phyloP scores from a whole-genome alignment of 495 filamentous ascomycete genomes.

The Podospora sp. region DNA sequence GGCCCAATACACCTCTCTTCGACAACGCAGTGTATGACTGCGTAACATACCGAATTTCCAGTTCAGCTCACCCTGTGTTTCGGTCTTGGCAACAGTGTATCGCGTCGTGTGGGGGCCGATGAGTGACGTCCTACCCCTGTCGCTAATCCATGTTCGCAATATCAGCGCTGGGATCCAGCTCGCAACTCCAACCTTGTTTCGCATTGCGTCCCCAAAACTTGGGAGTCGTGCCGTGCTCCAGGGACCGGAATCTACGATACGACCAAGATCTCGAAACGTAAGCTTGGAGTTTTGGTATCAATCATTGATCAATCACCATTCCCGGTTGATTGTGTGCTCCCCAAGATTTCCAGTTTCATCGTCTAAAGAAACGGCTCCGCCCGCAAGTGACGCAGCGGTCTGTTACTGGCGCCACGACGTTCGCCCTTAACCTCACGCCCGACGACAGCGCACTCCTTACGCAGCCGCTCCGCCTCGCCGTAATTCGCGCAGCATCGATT shows the following conservation, averaged over 20 bases:
- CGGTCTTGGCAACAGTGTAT: not conserved
- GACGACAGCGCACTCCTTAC: conserved; percentile 2
- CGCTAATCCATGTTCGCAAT: conserved; percentile 10
- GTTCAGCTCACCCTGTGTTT: not conserved
- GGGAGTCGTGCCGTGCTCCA: not conserved
- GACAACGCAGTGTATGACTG: not conserved
- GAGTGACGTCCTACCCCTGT: conserved; percentile 9
- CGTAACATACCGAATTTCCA: not conserved
- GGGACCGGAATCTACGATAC: not conserved
- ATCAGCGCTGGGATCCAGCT: conserved; percentile 18
- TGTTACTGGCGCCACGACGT: not conserved
- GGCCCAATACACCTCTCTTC: not conserved
- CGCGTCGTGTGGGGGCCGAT: not conserved
- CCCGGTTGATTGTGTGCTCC: not conserved
- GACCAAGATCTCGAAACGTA: not conserved
- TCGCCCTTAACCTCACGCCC: not conserved
- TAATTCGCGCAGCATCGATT: not conserved
- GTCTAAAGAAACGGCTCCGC: not conserved
- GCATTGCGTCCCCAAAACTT: not conserved
- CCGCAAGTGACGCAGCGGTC: not conserved
- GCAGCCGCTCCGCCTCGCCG: not conserved
- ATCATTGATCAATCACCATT: not conserved
- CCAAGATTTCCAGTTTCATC: not conserved
- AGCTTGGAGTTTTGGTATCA: not conserved
- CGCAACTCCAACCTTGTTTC: conserved; percentile 7